These are phyloP conservation scores for Poterioochromonas sp. DNA, from an alignment of 352 stramenopile genomes.

Conservation along the genomic window DNA sequence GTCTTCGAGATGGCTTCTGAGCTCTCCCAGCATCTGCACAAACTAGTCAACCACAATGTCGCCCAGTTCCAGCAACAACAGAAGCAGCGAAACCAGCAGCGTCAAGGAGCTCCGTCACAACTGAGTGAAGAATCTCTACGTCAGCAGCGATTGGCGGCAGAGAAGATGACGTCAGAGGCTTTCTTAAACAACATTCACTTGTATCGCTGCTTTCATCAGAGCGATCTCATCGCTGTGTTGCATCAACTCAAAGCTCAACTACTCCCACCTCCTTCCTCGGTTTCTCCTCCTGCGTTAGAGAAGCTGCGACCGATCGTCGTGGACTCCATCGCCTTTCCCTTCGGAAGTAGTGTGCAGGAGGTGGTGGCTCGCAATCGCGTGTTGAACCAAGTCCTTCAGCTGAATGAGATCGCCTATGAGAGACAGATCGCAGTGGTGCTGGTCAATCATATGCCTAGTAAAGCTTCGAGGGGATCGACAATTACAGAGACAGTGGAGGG, in stretches of 20 bases:
- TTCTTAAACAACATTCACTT: conserved; percentile 10
- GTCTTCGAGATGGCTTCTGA: conserved; percentile 62
- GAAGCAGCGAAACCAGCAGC: neutral
- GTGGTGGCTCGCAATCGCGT: conserved; percentile 49
- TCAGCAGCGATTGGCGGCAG: conserved; percentile 22
- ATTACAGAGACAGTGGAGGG: neutral
- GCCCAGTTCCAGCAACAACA: neutral
- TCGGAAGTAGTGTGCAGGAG: conserved; percentile 44
- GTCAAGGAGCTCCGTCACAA: neutral
- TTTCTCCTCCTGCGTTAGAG: neutral
- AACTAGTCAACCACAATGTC: conserved; percentile 44
- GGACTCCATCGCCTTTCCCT: conserved; percentile 78
- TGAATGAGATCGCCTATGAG: conserved; percentile 42
- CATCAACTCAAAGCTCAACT: neutral
- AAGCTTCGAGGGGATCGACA: neutral
- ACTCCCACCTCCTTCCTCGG: neutral
- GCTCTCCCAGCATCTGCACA: conserved; percentile 58
- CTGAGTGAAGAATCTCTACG: neutral
- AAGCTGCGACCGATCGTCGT: conserved; percentile 69
- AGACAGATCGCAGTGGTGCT: conserved; percentile 39
- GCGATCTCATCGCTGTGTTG: conserved; percentile 9
- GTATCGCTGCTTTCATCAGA: conserved; percentile 27
- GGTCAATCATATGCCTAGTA: conserved; percentile 42
- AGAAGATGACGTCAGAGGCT: conserved; percentile 44
- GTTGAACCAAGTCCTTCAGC: conserved; percentile 51